Evolutionary conservation across 139 green algal genomes (phyloP).

Genomic region (Coccomyxa sp.): DNA sequence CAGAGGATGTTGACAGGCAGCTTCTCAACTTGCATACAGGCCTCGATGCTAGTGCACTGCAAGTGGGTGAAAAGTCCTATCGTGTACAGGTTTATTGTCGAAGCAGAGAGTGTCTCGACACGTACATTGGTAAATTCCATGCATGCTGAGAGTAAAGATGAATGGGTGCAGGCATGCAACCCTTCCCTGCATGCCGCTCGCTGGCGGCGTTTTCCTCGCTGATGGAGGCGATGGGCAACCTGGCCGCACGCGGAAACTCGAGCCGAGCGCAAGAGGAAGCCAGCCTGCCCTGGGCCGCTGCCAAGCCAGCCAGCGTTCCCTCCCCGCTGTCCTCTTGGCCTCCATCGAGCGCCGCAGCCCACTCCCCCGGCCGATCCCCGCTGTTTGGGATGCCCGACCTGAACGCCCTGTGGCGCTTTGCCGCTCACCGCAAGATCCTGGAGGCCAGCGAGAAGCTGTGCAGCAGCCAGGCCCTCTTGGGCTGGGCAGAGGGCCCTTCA

Average conservation of each 20-base stretch:
- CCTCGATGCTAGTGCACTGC: no score
- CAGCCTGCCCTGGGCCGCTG: neutral
- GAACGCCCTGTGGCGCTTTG: neutral
- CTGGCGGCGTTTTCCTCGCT: neutral
- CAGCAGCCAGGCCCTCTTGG: neutral
- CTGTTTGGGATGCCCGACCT: neutral
- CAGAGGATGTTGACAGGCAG: no score
- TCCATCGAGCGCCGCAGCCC: no score
- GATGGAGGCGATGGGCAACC: neutral
- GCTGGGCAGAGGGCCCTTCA: no score
- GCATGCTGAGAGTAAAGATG: no score
- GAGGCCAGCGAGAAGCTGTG: conserved; percentile 1
- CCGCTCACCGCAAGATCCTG: neutral
- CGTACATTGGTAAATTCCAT: no score
- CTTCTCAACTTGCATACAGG: no score
- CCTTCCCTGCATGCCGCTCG: neutral
- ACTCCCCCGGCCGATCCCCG: neutral
- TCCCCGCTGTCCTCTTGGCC: neutral
- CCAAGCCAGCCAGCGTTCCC: neutral
- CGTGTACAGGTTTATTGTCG: no score
- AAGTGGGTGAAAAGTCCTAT: no score
- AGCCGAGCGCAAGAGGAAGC: neutral
- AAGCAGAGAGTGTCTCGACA: no score
- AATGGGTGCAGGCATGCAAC: no score
- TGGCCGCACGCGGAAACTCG: neutral